phyloP scores from a whole-genome alignment of 441 rosid genomes.

The Populus hybrid region DNA sequence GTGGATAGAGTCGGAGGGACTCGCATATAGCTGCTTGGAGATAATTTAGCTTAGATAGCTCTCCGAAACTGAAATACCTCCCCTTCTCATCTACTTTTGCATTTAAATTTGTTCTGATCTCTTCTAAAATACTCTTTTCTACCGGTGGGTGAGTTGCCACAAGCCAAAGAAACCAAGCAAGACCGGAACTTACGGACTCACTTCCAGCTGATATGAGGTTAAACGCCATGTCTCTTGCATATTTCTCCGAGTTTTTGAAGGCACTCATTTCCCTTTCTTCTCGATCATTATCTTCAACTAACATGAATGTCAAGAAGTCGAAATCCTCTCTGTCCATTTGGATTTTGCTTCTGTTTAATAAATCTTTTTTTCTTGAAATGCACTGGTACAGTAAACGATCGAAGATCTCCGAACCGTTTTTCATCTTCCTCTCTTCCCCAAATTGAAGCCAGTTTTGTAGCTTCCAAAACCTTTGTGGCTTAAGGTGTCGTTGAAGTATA shows the following conservation, averaged over 20 bases:
- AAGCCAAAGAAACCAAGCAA: background rate
- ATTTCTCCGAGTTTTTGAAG: background rate
- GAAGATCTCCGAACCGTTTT: background rate
- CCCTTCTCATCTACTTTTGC: background rate
- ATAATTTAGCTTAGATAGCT: slow-evolving; percentile 15
- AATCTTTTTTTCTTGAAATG: background rate
- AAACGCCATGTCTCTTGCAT: background rate
- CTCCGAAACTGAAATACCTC: background rate
- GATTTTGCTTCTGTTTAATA: no score
- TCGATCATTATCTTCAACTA: background rate
- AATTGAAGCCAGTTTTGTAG: background rate
- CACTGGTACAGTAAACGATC: background rate
- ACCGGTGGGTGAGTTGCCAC: background rate
- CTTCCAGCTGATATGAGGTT: background rate
- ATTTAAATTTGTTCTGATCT: background rate
- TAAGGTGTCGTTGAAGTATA: background rate
- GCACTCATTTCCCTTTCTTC: background rate
- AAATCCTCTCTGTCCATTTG: background rate
- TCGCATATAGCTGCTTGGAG: slow-evolving; percentile 20
- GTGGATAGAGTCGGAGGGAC: slow-evolving; percentile 22
- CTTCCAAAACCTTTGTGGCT: background rate
- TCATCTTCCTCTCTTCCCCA: slow-evolving; percentile 1
- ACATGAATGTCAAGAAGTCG: background rate
- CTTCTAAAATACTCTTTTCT: background rate
- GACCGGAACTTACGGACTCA: background rate